Evolutionary conservation across 352 stramenopile genomes (phyloP), one percentile per base, ranked within the genome.

Genomic region (Pythium aristosporum): DNA sequence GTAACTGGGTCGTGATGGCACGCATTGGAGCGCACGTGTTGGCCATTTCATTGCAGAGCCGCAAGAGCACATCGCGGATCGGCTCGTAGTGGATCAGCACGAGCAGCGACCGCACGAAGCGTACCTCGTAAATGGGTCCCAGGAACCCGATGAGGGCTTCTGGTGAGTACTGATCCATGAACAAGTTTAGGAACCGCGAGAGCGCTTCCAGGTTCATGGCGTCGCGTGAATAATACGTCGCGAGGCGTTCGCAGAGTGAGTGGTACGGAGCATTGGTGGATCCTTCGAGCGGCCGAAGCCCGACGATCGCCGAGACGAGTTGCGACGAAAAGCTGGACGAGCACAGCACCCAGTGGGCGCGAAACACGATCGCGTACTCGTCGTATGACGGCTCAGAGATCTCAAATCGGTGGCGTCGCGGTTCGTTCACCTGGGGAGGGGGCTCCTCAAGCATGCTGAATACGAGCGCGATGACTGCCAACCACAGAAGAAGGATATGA

Each of bases 131-230:
- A 13, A 47, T 67, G 0, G 65, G 52, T 13, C 76, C 76, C 47
- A 92, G 80, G 37, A 91, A 85, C 4, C 54, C 28, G 41, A 91
- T 56, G 43, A 87, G 69, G 21, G 69, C 46, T 56, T 80, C 79
- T 4, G 74, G 68, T 3, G 78, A 91, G 57, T 86, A 87, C 61
- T 90, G 77, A 34, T 90, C 81, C 76, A 92, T 91, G 54, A 91
- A 77, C 13, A 71, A 64, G 30, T 68, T 87, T 9, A 89, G 53
- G 53, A 91, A 87, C 0, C 84, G 73, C 5, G 73, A 67, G 41
- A 89, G 73, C 0, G 75, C 79, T 41, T 92, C 84, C 5, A 89
- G 65, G 12, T 75, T 87, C 84, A 92, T 91, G 13, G 59, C 73
- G 52, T 85, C 79, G 16, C 80, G 70, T 7, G 80, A 82, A 30